Evolutionary conservation across 2,329 filamentous ascomycete genomes (phyloP).

Genomic region (Cladosporium sp.): DNA sequence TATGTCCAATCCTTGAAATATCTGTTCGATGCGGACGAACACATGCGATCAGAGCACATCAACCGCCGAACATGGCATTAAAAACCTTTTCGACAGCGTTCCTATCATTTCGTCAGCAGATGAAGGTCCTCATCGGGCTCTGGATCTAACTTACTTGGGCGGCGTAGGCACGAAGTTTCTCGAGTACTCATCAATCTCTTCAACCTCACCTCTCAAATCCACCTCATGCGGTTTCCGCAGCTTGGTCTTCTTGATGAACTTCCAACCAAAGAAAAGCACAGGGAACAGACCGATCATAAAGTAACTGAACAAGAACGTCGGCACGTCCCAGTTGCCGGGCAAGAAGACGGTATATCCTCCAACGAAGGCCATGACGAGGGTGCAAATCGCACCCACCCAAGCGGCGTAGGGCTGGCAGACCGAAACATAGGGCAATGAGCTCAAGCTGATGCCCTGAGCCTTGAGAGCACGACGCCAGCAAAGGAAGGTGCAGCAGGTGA

Average conservation of each 20-base stretch:
- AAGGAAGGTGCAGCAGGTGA: conserved; percentile 66
- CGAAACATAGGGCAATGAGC: conserved; percentile 63
- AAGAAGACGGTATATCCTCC: conserved; percentile 74
- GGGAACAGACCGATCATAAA: conserved; percentile 70
- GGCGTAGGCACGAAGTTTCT: conserved; percentile 47
- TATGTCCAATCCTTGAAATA: no score
- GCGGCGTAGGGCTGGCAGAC: conserved; percentile 66
- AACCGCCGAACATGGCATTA: neutral
- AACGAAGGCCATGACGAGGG: conserved; percentile 65
- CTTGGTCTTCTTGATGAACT: conserved; percentile 61
- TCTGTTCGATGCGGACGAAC: no score
- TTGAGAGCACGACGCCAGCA: conserved; percentile 65
- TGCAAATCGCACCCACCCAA: conserved; percentile 56
- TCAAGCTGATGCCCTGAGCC: conserved; percentile 63
- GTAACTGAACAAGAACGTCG: conserved; percentile 69
- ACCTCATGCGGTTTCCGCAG: conserved; percentile 55
- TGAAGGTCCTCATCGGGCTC: no score
- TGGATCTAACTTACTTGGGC: conserved; percentile 19
- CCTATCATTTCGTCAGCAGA: no score
- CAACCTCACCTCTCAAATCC: conserved; percentile 59
- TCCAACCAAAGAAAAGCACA: conserved; percentile 66
- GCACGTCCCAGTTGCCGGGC: conserved; percentile 60
- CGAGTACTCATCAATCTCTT: conserved; percentile 49
- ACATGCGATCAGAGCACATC: no score
- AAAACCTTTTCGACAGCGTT: conserved; percentile 35